A percentile compares a stretch with the other conserved stretches of the same genome.
phyloP scores from a whole-genome alignment of 2,329 filamentous ascomycete genomes.

The Onygenales sp. region DNA sequence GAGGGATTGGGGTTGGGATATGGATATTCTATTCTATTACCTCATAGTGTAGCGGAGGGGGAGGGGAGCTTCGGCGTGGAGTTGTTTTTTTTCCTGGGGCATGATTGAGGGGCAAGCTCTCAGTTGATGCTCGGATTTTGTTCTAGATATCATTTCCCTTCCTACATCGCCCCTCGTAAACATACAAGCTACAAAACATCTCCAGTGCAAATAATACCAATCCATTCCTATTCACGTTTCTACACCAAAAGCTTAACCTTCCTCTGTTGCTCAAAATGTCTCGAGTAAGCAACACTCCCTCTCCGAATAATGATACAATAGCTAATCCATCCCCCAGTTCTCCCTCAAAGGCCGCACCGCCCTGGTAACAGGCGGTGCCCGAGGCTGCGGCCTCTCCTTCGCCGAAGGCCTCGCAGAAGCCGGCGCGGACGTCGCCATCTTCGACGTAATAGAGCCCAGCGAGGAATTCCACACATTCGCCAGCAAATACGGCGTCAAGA shows the following conservation, averaged over 20 bases:
- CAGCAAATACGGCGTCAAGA: slow-evolving; percentile 1
- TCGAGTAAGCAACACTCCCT: slow-evolving; percentile 9
- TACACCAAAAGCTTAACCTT: too few species aligned
- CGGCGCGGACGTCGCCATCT: slow-evolving; percentile 34
- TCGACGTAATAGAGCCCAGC: slow-evolving; percentile 20
- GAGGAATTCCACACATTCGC: neutral
- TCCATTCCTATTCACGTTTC: neutral
- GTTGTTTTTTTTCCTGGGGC: too few species aligned
- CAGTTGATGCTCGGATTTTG: too few species aligned
- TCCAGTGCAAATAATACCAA: neutral
- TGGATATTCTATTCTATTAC: neutral
- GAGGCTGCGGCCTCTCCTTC: slow-evolving; percentile 39
- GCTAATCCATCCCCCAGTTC: slow-evolving; percentile 13
- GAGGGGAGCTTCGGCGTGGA: too few species aligned
- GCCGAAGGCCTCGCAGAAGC: slow-evolving; percentile 37
- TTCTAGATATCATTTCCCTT: too few species aligned
- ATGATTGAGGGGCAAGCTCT: too few species aligned
- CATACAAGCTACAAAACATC: too few species aligned
- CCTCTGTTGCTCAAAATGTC: slow-evolving; percentile 13
- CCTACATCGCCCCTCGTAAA: too few species aligned
- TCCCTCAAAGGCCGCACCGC: slow-evolving; percentile 32
- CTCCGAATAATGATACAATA: neutral
- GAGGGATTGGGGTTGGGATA: neutral
- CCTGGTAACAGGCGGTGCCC: slow-evolving; percentile 36
- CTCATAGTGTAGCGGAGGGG: too few species aligned